These are phyloP conservation scores for Cyclocybe aegerita DNA, from an alignment of 768 basidiomycete genomes.

Conservation along the genomic window DNA sequence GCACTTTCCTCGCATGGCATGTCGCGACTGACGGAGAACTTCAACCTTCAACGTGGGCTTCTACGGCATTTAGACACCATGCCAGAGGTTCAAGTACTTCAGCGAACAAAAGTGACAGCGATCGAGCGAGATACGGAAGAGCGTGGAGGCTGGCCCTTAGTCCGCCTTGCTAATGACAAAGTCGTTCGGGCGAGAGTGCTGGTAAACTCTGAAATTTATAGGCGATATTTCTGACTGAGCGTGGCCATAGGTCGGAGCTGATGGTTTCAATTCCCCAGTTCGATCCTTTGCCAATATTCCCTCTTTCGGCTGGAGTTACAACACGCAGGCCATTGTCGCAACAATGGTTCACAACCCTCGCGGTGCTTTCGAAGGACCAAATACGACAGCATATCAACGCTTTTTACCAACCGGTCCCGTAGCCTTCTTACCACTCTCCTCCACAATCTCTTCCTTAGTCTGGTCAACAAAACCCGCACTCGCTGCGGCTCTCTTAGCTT, in stretches of 20 bases:
- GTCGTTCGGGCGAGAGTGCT: constrained; percentile 72
- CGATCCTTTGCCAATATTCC: constrained; percentile 81
- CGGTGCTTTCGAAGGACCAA: constrained; percentile 57
- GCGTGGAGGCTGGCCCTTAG: constrained; percentile 74
- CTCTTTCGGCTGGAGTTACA: constrained; percentile 90
- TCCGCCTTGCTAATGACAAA: constrained; percentile 69
- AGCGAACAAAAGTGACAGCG: constrained; percentile 71
- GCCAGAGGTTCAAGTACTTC: constrained; percentile 61
- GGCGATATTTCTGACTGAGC: background rate
- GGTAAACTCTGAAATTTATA: constrained; percentile 34
- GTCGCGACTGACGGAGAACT: constrained; percentile 87
- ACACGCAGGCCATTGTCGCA: constrained; percentile 87
- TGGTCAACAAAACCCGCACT: constrained; percentile 88
- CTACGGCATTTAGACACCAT: constrained; percentile 57
- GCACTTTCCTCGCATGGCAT: constrained; percentile 42
- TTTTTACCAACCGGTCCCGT: constrained; percentile 96
- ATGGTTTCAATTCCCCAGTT: constrained; percentile 94
- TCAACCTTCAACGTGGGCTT: constrained; percentile 88
- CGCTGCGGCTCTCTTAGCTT: constrained; percentile 67
- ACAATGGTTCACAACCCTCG: constrained; percentile 77
- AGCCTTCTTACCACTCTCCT: constrained; percentile 88
- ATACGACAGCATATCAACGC: constrained; percentile 87
- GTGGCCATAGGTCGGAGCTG: constrained; percentile 79
- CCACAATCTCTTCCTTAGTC: constrained; percentile 81
- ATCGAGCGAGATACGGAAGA: constrained; percentile 57